Percentiles rank a stretch among this genome's conserved stretches.
These are phyloP conservation scores for Sugiyamaella qingdaonensis DNA, from an alignment of 805 yeast species.

Conservation along the genomic window DNA sequence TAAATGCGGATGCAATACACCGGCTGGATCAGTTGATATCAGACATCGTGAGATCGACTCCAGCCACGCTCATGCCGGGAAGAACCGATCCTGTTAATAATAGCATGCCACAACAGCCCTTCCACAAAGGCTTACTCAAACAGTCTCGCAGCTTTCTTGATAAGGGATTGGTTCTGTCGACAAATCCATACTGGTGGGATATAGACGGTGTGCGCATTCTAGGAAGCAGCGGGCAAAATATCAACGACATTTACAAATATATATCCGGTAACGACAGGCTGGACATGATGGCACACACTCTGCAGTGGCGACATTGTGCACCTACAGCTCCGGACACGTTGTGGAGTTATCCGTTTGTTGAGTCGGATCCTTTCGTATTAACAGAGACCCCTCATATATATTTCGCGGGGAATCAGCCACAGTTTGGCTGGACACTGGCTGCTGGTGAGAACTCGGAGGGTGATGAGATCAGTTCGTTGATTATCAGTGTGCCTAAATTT, in stretches of 20 bases:
- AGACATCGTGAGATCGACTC: conserved; percentile 54
- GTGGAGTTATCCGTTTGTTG: conserved; percentile 79
- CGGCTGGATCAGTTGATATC: conserved; percentile 53
- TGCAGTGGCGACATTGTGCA: conserved; percentile 79
- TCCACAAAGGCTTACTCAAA: conserved; percentile 72
- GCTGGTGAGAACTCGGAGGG: conserved; percentile 35
- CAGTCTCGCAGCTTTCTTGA: conserved; percentile 41
- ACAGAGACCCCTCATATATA: conserved; percentile 80
- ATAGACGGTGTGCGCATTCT: conserved; percentile 53
- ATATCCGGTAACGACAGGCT: conserved; percentile 43
- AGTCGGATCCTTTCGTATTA: conserved; percentile 74
- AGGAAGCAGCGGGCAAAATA: conserved; percentile 82
- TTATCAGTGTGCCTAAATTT: conserved; percentile 72
- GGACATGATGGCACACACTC: conserved; percentile 58
- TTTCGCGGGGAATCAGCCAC: conserved; percentile 78
- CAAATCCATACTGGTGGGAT: conserved; percentile 76
- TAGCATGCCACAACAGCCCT: conserved; percentile 83
- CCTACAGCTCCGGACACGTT: conserved; percentile 97
- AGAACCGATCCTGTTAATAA: conserved; percentile 77
- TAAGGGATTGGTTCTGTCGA: conserved; percentile 39
- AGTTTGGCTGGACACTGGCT: conserved; percentile 42
- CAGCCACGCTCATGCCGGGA: conserved; percentile 83
- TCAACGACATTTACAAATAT: conserved; percentile 73
- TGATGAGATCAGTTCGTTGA: conserved; percentile 38
- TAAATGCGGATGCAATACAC: conserved; percentile 26